Evolutionary conservation across 1,139 yeast genomes (phyloP), one percentile per base, ranked within the genome.

Genomic region (Pneumocystis murina): DNA sequence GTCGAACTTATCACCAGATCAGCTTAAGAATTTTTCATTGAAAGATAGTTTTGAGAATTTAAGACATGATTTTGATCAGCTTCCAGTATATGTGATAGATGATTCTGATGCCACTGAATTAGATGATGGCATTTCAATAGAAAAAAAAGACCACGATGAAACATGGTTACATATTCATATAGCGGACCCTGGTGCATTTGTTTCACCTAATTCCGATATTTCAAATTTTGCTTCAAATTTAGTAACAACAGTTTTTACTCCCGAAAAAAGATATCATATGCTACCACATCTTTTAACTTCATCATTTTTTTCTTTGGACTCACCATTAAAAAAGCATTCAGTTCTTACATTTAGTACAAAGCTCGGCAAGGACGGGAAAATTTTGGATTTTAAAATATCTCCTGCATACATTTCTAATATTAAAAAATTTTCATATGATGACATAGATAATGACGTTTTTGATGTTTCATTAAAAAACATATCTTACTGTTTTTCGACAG

Each of bases 41-140:
- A n/a, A 39, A 14, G 68, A 67, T 54, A 20, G 55, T 6, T 62
- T 65, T 63, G 64, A 39, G n/a, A 33, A 62, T 17, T 28, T 54
- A 17, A 60, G 70, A n/a, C 62, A 62, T 57, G 71, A 69, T 60
- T 69, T 69, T 35, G 69, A 68, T 66, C 71, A 76, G 14, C 74
- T 80, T 54, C 81, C 85, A 0, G 84, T 91, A 0, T 92, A 84
- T 72, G 90, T 97, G 74, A 90, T 92, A 66, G 98, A 92, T 74
- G 80, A 86, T 2, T 82, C 78, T 14, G 80, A 79, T 59, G 96
- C 97, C 0, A 86, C 86, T 69, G 98, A 92, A 73, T 87, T 92
- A 67, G 98, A 92, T 73, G 98, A 92, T 73, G 98, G 97, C 60
- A 79, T 92, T 36, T 83, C 96, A 0, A 75, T 92, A 24, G 76